Conservation (phyloP, 371 early-diverging fungal genomes). For the Zychaea mexicana region DNA sequence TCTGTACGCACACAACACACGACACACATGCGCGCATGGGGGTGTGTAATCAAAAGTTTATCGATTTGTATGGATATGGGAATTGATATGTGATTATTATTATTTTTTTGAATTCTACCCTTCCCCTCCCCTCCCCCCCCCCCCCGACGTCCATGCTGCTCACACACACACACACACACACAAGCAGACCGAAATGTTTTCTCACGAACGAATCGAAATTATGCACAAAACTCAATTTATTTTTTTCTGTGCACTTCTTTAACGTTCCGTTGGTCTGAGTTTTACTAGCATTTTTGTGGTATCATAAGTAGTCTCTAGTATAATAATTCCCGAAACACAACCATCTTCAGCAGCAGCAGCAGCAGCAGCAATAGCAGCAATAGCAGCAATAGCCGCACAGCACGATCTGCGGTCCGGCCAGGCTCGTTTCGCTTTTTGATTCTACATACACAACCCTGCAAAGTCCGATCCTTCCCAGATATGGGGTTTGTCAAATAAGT, state of each 20-base stretch:
- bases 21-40: background rate
- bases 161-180: too few relatives aligned
- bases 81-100: too few relatives aligned
- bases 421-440: too few relatives aligned
- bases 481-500: background rate
- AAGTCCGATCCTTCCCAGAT: background rate
- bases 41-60: background rate
- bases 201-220: background rate
- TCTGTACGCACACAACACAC: background rate
- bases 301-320: too few relatives aligned
- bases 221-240: background rate
- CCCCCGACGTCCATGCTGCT: too few relatives aligned
- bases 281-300: too few relatives aligned
- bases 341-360: too few relatives aligned
- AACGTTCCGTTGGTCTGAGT: too few relatives aligned
- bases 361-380: too few relatives aligned
- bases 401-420: background rate
- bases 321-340: too few relatives aligned
- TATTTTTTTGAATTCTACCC: conserved; percentile 1
- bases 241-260: background rate
- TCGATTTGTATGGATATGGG: conserved; percentile 1
- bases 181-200: too few relatives aligned
- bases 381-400: background rate
- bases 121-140: background rate
- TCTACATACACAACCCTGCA: too few relatives aligned